These are phyloP conservation scores for Saccharomyces hybrid DNA, from an alignment of 1,139 yeast genomes.

Conservation along the genomic window DNA sequence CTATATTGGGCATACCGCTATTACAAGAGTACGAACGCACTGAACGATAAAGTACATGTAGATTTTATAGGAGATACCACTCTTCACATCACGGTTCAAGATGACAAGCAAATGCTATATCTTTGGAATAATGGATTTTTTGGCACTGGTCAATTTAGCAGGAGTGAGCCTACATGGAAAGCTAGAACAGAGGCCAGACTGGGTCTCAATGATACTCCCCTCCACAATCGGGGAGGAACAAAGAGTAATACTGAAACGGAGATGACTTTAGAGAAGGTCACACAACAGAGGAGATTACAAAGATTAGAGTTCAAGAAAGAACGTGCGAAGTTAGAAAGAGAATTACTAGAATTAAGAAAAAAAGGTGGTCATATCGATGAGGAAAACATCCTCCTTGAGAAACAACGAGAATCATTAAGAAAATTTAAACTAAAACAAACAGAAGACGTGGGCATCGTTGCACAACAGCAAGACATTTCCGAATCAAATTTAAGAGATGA, in stretches of 20 bases:
- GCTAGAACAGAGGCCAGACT: constrained; percentile 53
- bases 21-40: constrained; percentile 16
- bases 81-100: constrained; percentile 34
- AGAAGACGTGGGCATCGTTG: constrained; percentile 3
- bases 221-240: not conserved
- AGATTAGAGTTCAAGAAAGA: constrained; percentile 64
- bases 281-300: constrained; percentile 63
- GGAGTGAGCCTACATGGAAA: constrained; percentile 91
- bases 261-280: constrained; percentile 61
- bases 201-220: not conserved
- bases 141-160: constrained; percentile 83
- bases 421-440: constrained; percentile 32
- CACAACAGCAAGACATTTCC: constrained; percentile 7
- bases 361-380: constrained; percentile 29
- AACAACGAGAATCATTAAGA: constrained; percentile 29
- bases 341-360: constrained; percentile 31
- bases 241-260: constrained; percentile 34
- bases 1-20: constrained; percentile 37
- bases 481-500: constrained; percentile 30
- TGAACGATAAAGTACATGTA: constrained; percentile 13
- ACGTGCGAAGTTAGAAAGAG: constrained; percentile 33
- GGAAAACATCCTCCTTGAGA: constrained; percentile 22
- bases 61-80: constrained; percentile 15
- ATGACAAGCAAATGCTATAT: constrained; percentile 42
- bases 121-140: constrained; percentile 87